Evolutionary conservation across 1,139 yeast genomes (phyloP).

Genomic region (Yamadazyma spencermartinsiae): DNA sequence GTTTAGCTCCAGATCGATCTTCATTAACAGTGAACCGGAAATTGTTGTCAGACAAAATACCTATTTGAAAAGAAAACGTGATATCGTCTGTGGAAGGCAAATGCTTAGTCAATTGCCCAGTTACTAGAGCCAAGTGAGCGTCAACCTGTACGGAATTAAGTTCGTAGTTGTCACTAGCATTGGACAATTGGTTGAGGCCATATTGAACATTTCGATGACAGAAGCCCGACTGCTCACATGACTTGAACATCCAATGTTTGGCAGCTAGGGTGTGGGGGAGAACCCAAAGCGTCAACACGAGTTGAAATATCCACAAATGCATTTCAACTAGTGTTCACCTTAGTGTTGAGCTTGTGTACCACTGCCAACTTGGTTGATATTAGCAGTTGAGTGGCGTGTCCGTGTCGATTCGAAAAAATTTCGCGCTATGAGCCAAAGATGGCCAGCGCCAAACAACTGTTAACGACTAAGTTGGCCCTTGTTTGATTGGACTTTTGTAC

Average conservation of each 20-base stretch:
- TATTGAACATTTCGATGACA: conserved; percentile 79
- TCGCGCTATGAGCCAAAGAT: too few species aligned
- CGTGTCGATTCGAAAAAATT: too few species aligned
- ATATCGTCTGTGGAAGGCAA: conserved; percentile 24
- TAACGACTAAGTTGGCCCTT: too few species aligned
- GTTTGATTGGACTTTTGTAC: too few species aligned
- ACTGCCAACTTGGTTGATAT: too few species aligned
- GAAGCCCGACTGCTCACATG: conserved; percentile 81
- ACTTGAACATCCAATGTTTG: conserved; percentile 72
- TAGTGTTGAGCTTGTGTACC: too few species aligned
- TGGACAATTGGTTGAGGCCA: conserved; percentile 33
- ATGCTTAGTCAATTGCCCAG: conserved; percentile 50
- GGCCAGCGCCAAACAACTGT: too few species aligned
- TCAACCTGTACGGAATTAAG: conserved; percentile 46
- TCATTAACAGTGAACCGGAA: conserved; percentile 70
- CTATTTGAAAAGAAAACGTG: conserved; percentile 56
- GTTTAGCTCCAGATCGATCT: conserved; percentile 29
- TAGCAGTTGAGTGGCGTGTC: too few species aligned
- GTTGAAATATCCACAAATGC: neutral
- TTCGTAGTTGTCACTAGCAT: conserved; percentile 39
- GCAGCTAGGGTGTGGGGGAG: conserved; percentile 41
- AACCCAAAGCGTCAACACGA: conserved; percentile 3
- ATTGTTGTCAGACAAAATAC: conserved; percentile 53
- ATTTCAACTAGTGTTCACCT: too few species aligned
- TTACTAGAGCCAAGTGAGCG: conserved; percentile 23